Conservation (phyloP, 192 early-diverging fungal species). For the Glomus cerebriforme region DNA sequence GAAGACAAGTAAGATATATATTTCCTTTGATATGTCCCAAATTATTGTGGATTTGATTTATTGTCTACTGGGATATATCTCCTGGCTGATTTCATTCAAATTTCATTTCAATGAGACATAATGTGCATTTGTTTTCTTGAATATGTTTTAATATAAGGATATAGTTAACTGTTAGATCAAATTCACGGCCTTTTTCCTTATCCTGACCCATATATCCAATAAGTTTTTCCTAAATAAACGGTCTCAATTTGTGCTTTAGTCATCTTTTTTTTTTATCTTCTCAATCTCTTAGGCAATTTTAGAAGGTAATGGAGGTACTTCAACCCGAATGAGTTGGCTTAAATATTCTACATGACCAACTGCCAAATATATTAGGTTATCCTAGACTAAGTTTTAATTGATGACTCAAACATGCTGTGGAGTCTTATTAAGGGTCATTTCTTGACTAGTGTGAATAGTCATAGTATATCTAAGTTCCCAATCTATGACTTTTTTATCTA, state of each 20-base stretch:
- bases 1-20: constrained; percentile 6
- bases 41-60: constrained; percentile 18
- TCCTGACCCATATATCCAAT: constrained; percentile 15
- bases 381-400: constrained; percentile 1
- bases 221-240: constrained; percentile 18
- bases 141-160: constrained; percentile 3
- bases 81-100: not conserved
- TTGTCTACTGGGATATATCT: not conserved
- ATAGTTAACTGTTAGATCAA: not conserved
- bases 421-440: constrained; percentile 12
- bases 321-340: constrained; percentile 1
- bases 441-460: constrained; percentile 21
- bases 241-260: not conserved
- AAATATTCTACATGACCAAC: constrained; percentile 24
- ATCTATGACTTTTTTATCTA: not conserved
- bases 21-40: constrained; percentile 20
- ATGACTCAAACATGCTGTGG: constrained; percentile 22
- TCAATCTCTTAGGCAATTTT: constrained; percentile 13
- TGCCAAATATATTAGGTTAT: constrained; percentile 26
- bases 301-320: constrained; percentile 10
- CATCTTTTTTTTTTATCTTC: constrained; percentile 12
- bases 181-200: not conserved
- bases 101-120: constrained; percentile 9
- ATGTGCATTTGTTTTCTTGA: constrained; percentile 22
- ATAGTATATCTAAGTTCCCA: constrained; percentile 18